Percentiles rank a stretch among this genome's conserved stretches.
Conservation (phyloP, 345 rosid genomes). For the Citrus hindsii region DNA sequence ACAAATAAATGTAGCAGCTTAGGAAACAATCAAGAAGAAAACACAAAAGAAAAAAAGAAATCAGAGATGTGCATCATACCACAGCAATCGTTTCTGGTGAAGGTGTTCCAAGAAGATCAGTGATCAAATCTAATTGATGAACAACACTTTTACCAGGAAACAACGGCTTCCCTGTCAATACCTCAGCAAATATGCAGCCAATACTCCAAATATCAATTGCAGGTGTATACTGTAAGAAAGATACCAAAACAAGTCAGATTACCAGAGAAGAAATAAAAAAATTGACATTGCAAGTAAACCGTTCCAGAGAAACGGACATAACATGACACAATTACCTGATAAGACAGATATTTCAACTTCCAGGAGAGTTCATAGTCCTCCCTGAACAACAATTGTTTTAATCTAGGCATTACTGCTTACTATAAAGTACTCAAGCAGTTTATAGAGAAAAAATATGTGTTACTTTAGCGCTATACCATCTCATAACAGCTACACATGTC, state of each 20-base stretch:
- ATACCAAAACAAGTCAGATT: constrained; percentile 24
- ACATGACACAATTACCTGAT: constrained; percentile 82
- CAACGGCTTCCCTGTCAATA: constrained; percentile 92
- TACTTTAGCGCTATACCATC: constrained; percentile 15
- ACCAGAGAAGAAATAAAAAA: constrained; percentile 7
- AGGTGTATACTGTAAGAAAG: constrained; percentile 84
- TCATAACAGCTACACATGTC: constrained; percentile 2
- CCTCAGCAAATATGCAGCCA: constrained; percentile 98
- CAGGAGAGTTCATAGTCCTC: constrained; percentile 99
- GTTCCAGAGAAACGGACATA: constrained; percentile 34
- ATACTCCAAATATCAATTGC: constrained; percentile 99
- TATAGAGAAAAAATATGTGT: constrained; percentile 27
- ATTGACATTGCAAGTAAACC: constrained; percentile 18
- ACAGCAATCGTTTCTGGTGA: constrained; percentile 78
- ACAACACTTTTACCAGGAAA: constrained; percentile 98
- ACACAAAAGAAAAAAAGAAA: neutral
- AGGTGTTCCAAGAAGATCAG: constrained; percentile 96
- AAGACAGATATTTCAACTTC: constrained; percentile 91
- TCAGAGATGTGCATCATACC: constrained; percentile 41
- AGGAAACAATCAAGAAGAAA: neutral
- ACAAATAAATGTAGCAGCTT: neutral
- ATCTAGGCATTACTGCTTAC: constrained; percentile 78
- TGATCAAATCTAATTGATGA: constrained; percentile 94
- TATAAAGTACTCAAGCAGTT: constrained; percentile 46
- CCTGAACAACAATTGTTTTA: constrained; percentile 98